Conservation (phyloP, 768 basidiomycete genomes). For the Tricholoma furcatifolium region DNA sequence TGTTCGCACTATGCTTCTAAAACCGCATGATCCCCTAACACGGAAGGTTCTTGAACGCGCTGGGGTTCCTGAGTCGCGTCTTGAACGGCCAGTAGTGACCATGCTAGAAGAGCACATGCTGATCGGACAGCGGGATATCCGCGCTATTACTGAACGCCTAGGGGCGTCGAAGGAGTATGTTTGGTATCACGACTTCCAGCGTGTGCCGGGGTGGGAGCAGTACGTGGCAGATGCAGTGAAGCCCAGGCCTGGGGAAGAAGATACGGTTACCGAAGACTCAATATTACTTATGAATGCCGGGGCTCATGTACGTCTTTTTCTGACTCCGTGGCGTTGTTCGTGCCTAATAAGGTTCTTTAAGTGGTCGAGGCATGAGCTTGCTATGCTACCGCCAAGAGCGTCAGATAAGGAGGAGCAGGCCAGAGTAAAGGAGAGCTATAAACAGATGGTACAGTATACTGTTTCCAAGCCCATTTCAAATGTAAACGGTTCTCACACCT, state of each 20-base stretch:
- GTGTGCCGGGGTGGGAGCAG: conserved; percentile 26
- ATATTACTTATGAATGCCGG: conserved; percentile 29
- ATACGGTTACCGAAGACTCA: conserved; percentile 24
- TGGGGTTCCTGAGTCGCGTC: conserved; percentile 26
- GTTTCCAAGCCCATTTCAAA: neutral
- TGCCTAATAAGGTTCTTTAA: conserved; percentile 4
- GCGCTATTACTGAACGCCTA: conserved; percentile 23
- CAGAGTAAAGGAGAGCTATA: conserved; percentile 25
- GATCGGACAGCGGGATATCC: conserved; percentile 24
- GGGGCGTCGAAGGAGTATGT: conserved; percentile 22
- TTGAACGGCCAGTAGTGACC: conserved; percentile 26
- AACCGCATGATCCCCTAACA: conserved; percentile 21
- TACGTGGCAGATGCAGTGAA: conserved; percentile 21
- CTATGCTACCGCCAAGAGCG: conserved; percentile 23
- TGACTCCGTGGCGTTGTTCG: neutral
- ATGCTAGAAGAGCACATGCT: conserved; percentile 30
- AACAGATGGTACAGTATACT: conserved; percentile 22
- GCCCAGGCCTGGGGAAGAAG: conserved; percentile 21
- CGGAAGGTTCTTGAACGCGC: conserved; percentile 20
- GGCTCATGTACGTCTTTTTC: conserved; percentile 19
- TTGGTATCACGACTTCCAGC: conserved; percentile 26
- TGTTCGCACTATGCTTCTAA: conserved; percentile 25
- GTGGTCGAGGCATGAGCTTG: conserved; percentile 29
- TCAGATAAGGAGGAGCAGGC: conserved; percentile 25
- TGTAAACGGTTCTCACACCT: neutral